Percentiles rank a stretch among this genome's conserved stretches.
Conservation (phyloP, 495 filamentous ascomycete species). For the Xylaria palmicola region DNA sequence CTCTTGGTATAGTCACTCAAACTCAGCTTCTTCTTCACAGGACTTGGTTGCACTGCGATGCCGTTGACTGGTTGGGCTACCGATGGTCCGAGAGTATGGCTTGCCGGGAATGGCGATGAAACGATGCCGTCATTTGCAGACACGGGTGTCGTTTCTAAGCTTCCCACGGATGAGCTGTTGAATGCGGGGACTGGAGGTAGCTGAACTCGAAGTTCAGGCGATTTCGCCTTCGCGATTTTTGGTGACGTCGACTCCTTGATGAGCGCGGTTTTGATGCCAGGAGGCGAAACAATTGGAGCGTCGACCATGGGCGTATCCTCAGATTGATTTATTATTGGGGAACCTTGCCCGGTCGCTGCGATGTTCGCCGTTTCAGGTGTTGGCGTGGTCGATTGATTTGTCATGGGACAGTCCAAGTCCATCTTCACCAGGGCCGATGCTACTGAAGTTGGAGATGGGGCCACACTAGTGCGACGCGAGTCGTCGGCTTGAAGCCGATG, state of each 20-base stretch:
- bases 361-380: slow-evolving; percentile 25
- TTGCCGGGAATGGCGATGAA: slow-evolving; percentile 54
- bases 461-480: slow-evolving; percentile 21
- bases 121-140: slow-evolving; percentile 43
- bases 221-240: slow-evolving; percentile 33
- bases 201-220: slow-evolving; percentile 51
- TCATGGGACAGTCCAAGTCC: slow-evolving; percentile 35
- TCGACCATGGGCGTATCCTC: slow-evolving; percentile 28
- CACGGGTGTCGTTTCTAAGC: slow-evolving; percentile 41
- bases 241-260: background rate
- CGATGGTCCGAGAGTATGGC: slow-evolving; percentile 39
- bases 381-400: slow-evolving; percentile 10
- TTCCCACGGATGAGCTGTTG: slow-evolving; percentile 27
- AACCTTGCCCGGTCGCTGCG: slow-evolving; percentile 3
- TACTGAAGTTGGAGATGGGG: slow-evolving; percentile 21
- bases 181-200: slow-evolving; percentile 48
- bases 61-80: slow-evolving; percentile 45
- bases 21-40: slow-evolving; percentile 69
- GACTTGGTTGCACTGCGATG: slow-evolving; percentile 52
- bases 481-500: slow-evolving; percentile 39
- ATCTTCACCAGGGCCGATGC: slow-evolving; percentile 27
- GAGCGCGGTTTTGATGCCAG: slow-evolving; percentile 16
- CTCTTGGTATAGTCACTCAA: slow-evolving; percentile 69
- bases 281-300: slow-evolving; percentile 15
- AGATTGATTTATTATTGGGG: background rate